These are phyloP conservation scores for Fistulifera pelliculosa DNA, from an alignment of 108 stramenopile species.

Conservation along the genomic window DNA sequence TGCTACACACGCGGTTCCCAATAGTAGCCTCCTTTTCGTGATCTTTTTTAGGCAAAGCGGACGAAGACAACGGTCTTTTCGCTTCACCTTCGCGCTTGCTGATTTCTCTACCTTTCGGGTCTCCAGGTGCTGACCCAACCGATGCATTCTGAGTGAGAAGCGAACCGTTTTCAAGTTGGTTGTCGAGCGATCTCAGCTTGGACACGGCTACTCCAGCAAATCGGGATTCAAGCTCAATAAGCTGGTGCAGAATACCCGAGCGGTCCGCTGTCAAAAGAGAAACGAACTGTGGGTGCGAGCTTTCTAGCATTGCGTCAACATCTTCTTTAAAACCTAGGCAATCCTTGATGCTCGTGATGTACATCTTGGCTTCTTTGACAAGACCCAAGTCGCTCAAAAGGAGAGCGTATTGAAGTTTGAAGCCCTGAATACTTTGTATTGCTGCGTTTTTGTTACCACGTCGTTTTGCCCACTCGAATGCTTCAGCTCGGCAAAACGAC, in stretches of 20 bases:
- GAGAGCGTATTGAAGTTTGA: constrained; percentile 71
- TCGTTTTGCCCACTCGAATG: constrained; percentile 86
- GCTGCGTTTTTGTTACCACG: constrained; percentile 62
- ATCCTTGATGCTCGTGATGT: constrained; percentile 43
- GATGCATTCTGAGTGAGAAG: too few relatives aligned
- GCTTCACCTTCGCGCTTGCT: too few relatives aligned
- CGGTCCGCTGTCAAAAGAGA: background rate
- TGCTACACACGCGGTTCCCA: too few relatives aligned
- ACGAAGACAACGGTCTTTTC: too few relatives aligned
- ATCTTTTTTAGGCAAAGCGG: too few relatives aligned
- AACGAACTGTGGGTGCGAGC: background rate
- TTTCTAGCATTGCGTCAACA: background rate
- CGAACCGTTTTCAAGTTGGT: too few relatives aligned
- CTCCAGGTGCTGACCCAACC: too few relatives aligned
- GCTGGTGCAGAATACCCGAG: background rate
- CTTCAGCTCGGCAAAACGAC: constrained; percentile 72
- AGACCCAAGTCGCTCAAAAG: constrained; percentile 61
- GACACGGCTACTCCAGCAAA: background rate
- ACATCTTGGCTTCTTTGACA: constrained; percentile 33
- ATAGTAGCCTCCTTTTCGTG: too few relatives aligned
- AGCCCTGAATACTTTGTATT: constrained; percentile 55
- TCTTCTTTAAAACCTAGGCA: background rate
- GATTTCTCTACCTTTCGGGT: too few relatives aligned
- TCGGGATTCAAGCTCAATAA: background rate
- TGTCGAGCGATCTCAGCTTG: background rate